Percentiles rank a stretch among this genome's conserved stretches.
These are phyloP conservation scores for Megacollybia platyphylla DNA, from an alignment of 1,284 basidiomycete genomes.

Conservation along the genomic window DNA sequence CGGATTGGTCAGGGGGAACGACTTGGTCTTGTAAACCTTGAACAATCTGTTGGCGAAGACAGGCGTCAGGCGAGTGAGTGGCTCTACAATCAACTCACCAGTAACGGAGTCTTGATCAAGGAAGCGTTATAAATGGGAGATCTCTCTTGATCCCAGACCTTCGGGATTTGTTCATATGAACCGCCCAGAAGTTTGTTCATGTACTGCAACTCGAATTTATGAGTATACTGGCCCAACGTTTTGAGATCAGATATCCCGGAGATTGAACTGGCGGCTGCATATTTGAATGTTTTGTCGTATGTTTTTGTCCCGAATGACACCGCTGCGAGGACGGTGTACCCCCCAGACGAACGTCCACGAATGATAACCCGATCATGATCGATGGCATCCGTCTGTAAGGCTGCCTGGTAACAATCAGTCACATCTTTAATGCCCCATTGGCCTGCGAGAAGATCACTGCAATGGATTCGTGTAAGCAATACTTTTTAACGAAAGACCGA, in stretches of 20 bases:
- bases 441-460: conserved; percentile 38
- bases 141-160: conserved; percentile 31
- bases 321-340: conserved; percentile 43
- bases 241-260: conserved; percentile 47
- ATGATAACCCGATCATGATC: conserved; percentile 47
- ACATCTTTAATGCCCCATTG: conserved; percentile 64
- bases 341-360: conserved; percentile 49
- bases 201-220: conserved; percentile 56
- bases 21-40: too few relatives aligned
- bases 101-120: conserved; percentile 35
- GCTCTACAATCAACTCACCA: conserved; percentile 21
- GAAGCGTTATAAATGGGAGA: conserved; percentile 38
- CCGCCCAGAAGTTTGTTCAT: conserved; percentile 44
- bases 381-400: conserved; percentile 31
- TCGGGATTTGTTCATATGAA: conserved; percentile 25
- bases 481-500: conserved; percentile 10
- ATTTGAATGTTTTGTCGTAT: conserved; percentile 8
- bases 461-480: conserved; percentile 41
- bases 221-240: conserved; percentile 38
- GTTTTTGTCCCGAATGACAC: conserved; percentile 11
- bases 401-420: conserved; percentile 43
- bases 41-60: too few relatives aligned
- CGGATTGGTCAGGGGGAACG: too few relatives aligned
- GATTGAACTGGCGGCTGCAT: conserved; percentile 33
- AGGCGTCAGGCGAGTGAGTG: too few relatives aligned